Conservation (phyloP, 768 basidiomycete genomes). For the Collybia sp. region DNA sequence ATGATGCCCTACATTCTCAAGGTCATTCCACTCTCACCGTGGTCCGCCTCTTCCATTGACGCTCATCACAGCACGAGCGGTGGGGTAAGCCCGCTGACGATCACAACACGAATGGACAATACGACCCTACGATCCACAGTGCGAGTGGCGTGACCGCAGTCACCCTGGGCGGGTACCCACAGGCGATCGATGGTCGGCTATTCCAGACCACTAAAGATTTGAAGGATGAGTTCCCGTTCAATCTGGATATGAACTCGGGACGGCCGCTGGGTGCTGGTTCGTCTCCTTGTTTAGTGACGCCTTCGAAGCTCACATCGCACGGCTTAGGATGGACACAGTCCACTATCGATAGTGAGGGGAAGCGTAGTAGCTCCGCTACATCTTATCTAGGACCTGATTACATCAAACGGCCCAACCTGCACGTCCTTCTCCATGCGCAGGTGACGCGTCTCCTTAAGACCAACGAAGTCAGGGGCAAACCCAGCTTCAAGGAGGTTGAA, state of each 20-base stretch:
- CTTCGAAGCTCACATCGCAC: not conserved
- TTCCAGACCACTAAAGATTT: not conserved
- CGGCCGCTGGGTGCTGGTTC: not conserved
- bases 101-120: not conserved
- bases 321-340: not conserved
- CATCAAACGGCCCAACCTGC: conserved; percentile 16
- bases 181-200: not conserved
- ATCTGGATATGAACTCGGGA: not conserved
- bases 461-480: not conserved
- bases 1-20: too few relatives aligned
- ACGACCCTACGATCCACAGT: not conserved
- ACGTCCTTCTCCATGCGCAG: conserved; percentile 18
- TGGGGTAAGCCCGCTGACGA: not conserved
- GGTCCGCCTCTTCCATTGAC: not conserved
- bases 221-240: not conserved
- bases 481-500: not conserved
- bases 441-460: conserved; percentile 5
- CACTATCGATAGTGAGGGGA: not conserved
- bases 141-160: not conserved
- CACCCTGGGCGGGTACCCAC: not conserved
- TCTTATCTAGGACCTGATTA: conserved; percentile 22
- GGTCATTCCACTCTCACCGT: too few relatives aligned
- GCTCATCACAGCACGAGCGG: conserved; percentile 6
- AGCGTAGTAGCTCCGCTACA: conserved; percentile 28
- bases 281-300: not conserved